Conservation (phyloP, 225 moss, liverwort and hornwort genomes). For the Straminergon stramineum region DNA sequence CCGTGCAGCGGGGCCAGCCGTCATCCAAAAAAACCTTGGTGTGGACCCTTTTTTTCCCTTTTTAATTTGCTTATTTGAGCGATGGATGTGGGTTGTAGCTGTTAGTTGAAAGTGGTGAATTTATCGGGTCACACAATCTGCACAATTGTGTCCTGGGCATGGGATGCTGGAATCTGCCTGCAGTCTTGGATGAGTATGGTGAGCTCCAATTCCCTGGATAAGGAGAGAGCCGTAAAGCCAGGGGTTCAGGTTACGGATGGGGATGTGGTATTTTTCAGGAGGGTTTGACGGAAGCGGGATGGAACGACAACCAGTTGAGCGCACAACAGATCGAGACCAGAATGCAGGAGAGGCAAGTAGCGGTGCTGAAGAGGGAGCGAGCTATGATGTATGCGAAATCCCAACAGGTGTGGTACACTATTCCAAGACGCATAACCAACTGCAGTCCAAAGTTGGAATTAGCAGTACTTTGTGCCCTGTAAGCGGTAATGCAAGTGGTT, state of each 20-base stretch:
- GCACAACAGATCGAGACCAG: slow-evolving; percentile 71
- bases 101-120: background rate
- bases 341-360: slow-evolving; percentile 74
- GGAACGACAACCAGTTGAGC: slow-evolving; percentile 57
- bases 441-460: background rate
- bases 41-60: background rate
- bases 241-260: background rate
- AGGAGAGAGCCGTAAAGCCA: background rate
- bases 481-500: background rate
- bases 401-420: slow-evolving; percentile 45
- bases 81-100: background rate
- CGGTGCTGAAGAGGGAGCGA: slow-evolving; percentile 83
- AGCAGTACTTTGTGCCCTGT: background rate
- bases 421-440: background rate
- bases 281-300: slow-evolving; percentile 40
- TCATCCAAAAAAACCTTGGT: slow-evolving; percentile 25
- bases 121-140: background rate
- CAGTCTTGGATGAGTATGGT: background rate
- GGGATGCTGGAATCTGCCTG: background rate
- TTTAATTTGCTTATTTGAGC: background rate
- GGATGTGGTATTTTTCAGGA: slow-evolving; percentile 4
- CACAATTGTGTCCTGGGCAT: background rate
- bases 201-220: background rate
- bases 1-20: slow-evolving; percentile 41
- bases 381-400: slow-evolving; percentile 81